phyloP scores from a whole-genome alignment of 345 rosid genomes.

The Salix suchowensis region DNA sequence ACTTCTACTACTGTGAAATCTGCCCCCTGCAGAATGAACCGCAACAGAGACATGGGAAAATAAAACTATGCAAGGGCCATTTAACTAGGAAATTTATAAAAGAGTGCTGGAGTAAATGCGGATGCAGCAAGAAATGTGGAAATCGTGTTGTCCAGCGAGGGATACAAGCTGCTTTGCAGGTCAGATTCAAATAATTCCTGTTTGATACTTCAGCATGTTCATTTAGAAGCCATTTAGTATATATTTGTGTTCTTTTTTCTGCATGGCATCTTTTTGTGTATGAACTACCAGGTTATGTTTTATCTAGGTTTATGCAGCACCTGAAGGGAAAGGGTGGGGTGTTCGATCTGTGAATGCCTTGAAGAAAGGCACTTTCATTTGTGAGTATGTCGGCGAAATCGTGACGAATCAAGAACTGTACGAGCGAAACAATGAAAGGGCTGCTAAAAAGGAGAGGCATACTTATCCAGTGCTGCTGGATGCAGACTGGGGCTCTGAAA shows the following conservation, averaged over 20 bases:
- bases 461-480: slow-evolving; percentile 23
- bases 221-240: background rate
- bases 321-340: slow-evolving; percentile 22
- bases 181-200: background rate
- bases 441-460: slow-evolving; percentile 16
- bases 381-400: slow-evolving; percentile 17
- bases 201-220: background rate
- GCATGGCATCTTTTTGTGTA: background rate
- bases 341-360: slow-evolving; percentile 7
- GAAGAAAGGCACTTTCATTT: slow-evolving; percentile 16
- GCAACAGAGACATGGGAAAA: slow-evolving; percentile 3
- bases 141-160: slow-evolving; percentile 17
- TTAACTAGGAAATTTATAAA: slow-evolving; percentile 22
- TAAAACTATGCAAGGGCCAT: slow-evolving; percentile 17
- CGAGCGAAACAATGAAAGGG: slow-evolving; percentile 13
- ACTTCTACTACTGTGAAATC: slow-evolving; percentile 22
- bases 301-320: slow-evolving; percentile 14
- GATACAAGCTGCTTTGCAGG: slow-evolving; percentile 21
- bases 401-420: slow-evolving; percentile 17
- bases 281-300: background rate
- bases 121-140: slow-evolving; percentile 18
- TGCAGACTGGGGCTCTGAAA: slow-evolving; percentile 31
- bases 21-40: slow-evolving; percentile 7
- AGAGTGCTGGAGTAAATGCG: slow-evolving; percentile 28
- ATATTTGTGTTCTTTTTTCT: background rate